phyloP scores from a whole-genome alignment of 148 eudicot species.

The Chenopodium quinoa region DNA sequence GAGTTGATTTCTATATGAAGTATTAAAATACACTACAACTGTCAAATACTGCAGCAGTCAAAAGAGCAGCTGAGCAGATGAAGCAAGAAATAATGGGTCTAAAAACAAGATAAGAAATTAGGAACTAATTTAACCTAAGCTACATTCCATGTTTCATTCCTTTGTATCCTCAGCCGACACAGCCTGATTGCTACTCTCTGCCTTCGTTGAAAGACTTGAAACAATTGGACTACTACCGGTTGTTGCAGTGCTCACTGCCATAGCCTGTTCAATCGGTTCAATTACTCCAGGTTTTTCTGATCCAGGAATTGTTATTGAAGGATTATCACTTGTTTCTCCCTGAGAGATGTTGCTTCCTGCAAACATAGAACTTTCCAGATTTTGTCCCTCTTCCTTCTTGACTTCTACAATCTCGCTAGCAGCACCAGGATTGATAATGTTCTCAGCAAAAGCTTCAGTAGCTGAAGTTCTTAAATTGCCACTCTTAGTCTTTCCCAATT shows the following conservation, averaged over 20 bases:
- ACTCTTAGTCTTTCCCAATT: conserved; percentile 1
- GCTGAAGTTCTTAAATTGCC: not conserved
- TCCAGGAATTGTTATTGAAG: conserved; percentile 2
- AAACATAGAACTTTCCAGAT: not conserved
- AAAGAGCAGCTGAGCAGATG: not conserved
- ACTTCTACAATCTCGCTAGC: not conserved
- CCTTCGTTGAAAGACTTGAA: not conserved
- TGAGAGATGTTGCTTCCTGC: conserved; percentile 5
- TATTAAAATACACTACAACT: not conserved
- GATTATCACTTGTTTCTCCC: conserved; percentile 10
- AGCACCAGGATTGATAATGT: not conserved
- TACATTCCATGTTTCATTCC: conserved; percentile 1
- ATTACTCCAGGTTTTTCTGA: conserved; percentile 17
- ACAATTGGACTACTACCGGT: not conserved
- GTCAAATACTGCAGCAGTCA: not conserved
- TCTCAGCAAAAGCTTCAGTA: conserved; percentile 7
- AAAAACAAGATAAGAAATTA: not conserved
- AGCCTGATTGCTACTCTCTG: conserved; percentile 2
- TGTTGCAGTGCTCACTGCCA: conserved; percentile 8
- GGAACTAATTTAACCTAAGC: not conserved
- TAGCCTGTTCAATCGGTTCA: not conserved
- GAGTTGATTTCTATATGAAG: too few species aligned
- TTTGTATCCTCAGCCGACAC: not conserved
- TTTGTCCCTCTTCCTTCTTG: not conserved
- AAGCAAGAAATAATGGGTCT: not conserved